Percentiles rank a stretch among this genome's conserved stretches.
Conservation (phyloP, 2,329 filamentous ascomycete species). For the Fusarium nelsonii region DNA sequence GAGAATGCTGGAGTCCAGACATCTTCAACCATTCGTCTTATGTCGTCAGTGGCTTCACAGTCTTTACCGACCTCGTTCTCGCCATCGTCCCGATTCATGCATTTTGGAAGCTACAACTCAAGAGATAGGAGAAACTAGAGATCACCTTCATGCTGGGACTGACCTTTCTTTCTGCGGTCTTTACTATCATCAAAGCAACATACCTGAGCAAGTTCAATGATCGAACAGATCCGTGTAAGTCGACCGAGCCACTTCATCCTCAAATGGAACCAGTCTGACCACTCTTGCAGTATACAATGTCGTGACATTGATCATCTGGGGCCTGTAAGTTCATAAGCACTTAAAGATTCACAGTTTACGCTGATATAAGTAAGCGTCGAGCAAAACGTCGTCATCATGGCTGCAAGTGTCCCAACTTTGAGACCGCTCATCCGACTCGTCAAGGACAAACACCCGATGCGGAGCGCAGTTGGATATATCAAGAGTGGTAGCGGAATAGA, state of each 20-base stretch:
- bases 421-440: conserved; percentile 16
- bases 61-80: conserved; percentile 23
- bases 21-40: conserved; percentile 34
- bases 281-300: conserved; percentile 11
- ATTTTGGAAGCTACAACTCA: conserved; percentile 27
- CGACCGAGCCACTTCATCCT: fast-evolving
- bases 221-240: conserved; percentile 11
- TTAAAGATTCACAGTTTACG: background rate
- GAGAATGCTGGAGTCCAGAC: conserved; percentile 9
- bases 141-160: conserved; percentile 27
- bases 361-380: conserved; percentile 14
- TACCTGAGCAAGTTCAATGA: conserved; percentile 12
- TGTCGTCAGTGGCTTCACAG: conserved; percentile 24
- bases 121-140: conserved; percentile 19
- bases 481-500: background rate
- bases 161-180: conserved; percentile 21
- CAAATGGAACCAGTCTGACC: background rate
- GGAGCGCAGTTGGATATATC: background rate
- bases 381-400: conserved; percentile 32
- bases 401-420: conserved; percentile 15
- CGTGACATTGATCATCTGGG: conserved; percentile 15
- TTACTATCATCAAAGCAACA: conserved; percentile 14
- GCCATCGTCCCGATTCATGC: conserved; percentile 15
- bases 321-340: conserved; percentile 4
- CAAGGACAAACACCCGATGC: background rate